phyloP scores from a whole-genome alignment of 2,329 filamentous ascomycete genomes.

The Xylariaceae sp. region DNA sequence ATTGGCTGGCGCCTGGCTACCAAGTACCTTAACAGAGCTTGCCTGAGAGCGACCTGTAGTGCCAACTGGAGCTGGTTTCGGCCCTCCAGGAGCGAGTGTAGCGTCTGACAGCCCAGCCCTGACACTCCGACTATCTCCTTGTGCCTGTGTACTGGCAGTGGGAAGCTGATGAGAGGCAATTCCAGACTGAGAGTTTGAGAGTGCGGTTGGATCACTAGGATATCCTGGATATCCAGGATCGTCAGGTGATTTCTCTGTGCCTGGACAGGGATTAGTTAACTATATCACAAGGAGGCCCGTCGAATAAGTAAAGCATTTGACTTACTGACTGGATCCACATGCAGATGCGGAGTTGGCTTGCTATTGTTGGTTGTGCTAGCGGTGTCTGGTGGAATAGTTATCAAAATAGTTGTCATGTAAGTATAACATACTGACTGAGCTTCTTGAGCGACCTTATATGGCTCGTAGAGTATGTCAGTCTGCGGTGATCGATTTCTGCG shows the following conservation, averaged over 20 bases:
- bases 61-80: not conserved
- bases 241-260: not conserved
- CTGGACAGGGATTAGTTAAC: not conserved
- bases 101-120: not conserved
- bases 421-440: conserved; percentile 28
- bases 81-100: not conserved
- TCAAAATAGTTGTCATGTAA: conserved; percentile 31
- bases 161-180: no score
- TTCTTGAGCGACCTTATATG: not conserved
- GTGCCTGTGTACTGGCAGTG: not conserved
- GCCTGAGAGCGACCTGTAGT: no score
- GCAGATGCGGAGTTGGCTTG: not conserved
- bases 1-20: not conserved
- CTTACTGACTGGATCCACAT: not conserved
- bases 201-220: no score
- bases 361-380: not conserved
- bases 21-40: not conserved
- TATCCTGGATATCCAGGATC: not conserved
- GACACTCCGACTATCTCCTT: not conserved
- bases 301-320: not conserved
- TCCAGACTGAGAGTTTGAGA: not conserved
- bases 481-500: not conserved
- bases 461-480: not conserved
- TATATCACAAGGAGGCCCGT: not conserved
- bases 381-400: conserved; percentile 12